Evolutionary conservation across 1,139 yeast species (phyloP).

Genomic region (Geotrichum candidum): DNA sequence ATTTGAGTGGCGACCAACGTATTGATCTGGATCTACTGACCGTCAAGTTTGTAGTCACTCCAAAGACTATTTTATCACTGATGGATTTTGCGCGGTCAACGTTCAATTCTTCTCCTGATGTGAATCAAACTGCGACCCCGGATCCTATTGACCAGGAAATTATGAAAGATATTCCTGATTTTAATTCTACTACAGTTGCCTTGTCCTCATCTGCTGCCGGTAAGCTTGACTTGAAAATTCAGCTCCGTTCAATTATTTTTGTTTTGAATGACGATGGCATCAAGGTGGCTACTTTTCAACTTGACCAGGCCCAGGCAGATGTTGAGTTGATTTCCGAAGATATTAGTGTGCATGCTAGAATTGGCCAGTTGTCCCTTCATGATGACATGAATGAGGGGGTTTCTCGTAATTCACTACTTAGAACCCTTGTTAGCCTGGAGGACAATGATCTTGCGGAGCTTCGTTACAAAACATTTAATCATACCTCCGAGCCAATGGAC

Average conservation of each 20-base stretch:
- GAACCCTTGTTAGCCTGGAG: conserved; percentile 70
- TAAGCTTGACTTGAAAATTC: conserved; percentile 60
- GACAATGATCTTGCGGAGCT: conserved; percentile 80
- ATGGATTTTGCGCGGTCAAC: conserved; percentile 78
- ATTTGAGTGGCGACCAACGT: conserved; percentile 61
- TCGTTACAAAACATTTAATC: conserved; percentile 73
- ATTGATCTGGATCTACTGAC: conserved; percentile 71
- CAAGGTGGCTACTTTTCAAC: conserved; percentile 68
- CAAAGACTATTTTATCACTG: conserved; percentile 70
- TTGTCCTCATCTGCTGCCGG: conserved; percentile 41
- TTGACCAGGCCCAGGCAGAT: conserved; percentile 65
- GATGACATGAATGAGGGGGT: conserved; percentile 69
- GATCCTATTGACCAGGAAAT: neutral
- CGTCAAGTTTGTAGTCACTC: conserved; percentile 64
- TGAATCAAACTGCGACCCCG: neutral
- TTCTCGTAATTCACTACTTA: conserved; percentile 50
- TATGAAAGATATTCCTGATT: neutral
- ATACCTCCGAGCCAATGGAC: conserved; percentile 31
- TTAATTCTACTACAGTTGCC: neutral
- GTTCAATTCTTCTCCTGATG: conserved; percentile 37
- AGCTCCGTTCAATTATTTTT: conserved; percentile 65
- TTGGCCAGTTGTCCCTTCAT: conserved; percentile 73
- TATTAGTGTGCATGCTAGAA: conserved; percentile 60
- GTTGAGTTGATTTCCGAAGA: conserved; percentile 68
- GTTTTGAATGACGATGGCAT: conserved; percentile 79